Base-by-base conservation (phyloP, 768 basidiomycete species). In the Kondoa subrosea region DNA sequence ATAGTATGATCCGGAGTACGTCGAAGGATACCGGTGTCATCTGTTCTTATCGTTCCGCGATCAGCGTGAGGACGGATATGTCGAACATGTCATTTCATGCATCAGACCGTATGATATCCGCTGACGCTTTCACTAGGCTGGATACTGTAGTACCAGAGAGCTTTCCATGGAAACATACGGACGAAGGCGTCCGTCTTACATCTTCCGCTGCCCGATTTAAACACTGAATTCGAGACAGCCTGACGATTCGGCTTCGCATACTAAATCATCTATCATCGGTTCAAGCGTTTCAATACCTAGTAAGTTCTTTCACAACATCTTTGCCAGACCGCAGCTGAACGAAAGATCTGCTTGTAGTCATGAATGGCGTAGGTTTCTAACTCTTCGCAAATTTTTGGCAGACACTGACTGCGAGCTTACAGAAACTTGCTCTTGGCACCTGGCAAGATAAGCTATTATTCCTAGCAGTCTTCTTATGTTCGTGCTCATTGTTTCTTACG, bases 141-240 rank as follows among this genome's bases (percentile, higher is more conserved):
- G 69, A 70, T 29, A 56, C 68, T 8, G 64, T 70, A 17, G 69
- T 70, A 17, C 69, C 69, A 2, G 69, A 70, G 34, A 62, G 30
- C 32, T 57, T 70, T 17, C 62, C 70, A 34, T 70, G 69, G 69
- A 67, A 61, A 30, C 69, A 69, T 32, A 67, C 66, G 4, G 69
- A 69, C 57, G 69, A 69, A 62, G 69, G 69, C 58, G 34, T 58
- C 29, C 12, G 4, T 60, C 29, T 58, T 16, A 15, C 34, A 4
- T 30, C 15, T 15, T 8, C 29, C 4, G 27, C 16, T 31, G 21
- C 63, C 63, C 40, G 40, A 8, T 21, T 8, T 50, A 8, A 8
- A 21, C 21, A 50, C 40, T 21, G 40, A 50, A 8, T 50, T 8
- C 12, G 8, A 21, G 21, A 21, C 40, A 50, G 61, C 61, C 61